Conservation (phyloP, 805 yeast genomes). For the Wilhelminamyces savonicus region DNA sequence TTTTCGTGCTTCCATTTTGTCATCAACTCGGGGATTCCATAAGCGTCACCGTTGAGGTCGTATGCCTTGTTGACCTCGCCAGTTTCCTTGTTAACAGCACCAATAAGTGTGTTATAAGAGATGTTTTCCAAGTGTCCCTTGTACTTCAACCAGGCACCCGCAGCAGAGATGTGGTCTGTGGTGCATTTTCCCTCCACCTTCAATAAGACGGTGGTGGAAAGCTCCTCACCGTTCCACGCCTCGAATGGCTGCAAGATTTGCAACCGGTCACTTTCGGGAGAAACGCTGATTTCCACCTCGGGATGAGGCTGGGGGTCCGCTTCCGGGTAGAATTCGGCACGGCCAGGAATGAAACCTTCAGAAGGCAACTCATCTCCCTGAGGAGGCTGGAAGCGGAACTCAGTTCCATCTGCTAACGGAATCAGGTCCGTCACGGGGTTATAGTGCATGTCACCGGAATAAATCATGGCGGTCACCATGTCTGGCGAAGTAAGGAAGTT, state of each 20-base stretch:
- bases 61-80: constrained; percentile 91
- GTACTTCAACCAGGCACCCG: constrained; percentile 98
- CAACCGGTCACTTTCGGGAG: constrained; percentile 85
- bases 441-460: constrained; percentile 87
- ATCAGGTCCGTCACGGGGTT: constrained; percentile 89
- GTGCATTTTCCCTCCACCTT: constrained; percentile 98
- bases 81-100: constrained; percentile 95
- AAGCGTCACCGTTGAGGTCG: constrained; percentile 73
- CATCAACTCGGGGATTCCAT: constrained; percentile 93
- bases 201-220: constrained; percentile 66
- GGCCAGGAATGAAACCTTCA: constrained; percentile 70
- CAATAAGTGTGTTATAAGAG: constrained; percentile 90
- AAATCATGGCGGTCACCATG: constrained; percentile 93
- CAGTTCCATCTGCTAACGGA: constrained; percentile 59
- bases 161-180: constrained; percentile 97
- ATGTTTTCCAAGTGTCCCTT: constrained; percentile 97
- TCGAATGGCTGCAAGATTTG: constrained; percentile 86
- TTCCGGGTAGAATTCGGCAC: constrained; percentile 70
- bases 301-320: constrained; percentile 60
- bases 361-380: constrained; percentile 79
- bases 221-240: constrained; percentile 82
- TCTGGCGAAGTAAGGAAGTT: constrained; percentile 99
- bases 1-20: constrained; percentile 84
- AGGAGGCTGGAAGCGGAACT: constrained; percentile 76
- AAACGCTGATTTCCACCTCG: constrained; percentile 57